Base-by-base conservation (phyloP, 2,329 filamentous ascomycete species). In the Colletotrichum sp. region DNA sequence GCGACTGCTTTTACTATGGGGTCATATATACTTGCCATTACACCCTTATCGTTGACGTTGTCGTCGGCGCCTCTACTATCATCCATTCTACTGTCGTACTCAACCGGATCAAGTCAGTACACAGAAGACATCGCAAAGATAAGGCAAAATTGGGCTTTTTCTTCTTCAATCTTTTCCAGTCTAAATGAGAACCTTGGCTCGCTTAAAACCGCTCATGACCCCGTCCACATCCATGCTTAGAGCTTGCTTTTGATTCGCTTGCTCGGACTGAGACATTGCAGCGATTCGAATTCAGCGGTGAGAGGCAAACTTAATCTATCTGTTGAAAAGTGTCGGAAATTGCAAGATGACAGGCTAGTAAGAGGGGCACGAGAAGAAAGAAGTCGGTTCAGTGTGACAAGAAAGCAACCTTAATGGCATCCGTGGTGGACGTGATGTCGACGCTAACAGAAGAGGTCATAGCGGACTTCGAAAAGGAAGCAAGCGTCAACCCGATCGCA, bases 61-160 rank as follows among this genome's bases (percentile, higher is more conserved):
- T 18, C 36, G 36, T 43, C 36, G 2, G 16, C 16, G 36, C 2
- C 36, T 43, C 36, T 43, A 43, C 4, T 18, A 5, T 9, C 4
- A 18, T 48, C 3, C 38, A 2, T n/a, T 12, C 5, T n/a, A 2
- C 9, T 6, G 5, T 48, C 38, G 2, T 48, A 1, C 38, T 48
- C 3, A 48, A 6, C 18, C 38, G 3, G 3, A 43, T 48, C 18
- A 7, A n/a, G 9, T 48, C 18, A 48, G 38, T 4, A 48, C 5
- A n/a, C 9, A 12, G 18, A 0, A 10, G 1, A n/a, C 3, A 1
- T 48, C 18, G 18, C 18, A 10, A 3, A n/a, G 18, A 43, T 5
- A 12, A 5, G 1, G 5, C 0, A 43, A 43, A n/a, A n/a, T 43
- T n/a, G 3, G 5, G n/a, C n/a, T 7, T 12, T 21, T 2, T 21